Base-by-base conservation (phyloP, 331 rosid genomes). In the Pyracantha coccinea region DNA sequence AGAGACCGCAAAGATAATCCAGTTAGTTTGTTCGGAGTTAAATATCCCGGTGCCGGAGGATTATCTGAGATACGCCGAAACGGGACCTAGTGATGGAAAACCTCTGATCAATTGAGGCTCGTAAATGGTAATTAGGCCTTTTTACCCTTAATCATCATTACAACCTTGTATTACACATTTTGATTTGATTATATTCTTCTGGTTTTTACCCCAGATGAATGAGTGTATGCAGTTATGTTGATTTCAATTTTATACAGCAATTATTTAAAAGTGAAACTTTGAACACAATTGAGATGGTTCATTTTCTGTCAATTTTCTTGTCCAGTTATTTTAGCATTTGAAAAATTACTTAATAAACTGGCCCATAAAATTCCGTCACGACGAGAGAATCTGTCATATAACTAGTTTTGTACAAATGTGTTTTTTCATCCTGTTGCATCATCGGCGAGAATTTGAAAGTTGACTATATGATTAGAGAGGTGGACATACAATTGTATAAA, bases 21-120 rank as follows among this genome's bases (percentile, higher is more conserved):
- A 89, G 7, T 75, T 95, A 7, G 90, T 95, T 76, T 92, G 98
- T 74, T 95, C 97, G 15, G 99, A 95, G 87, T 80, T 92, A 47
- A 87, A 89, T 35, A 90, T 95, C 79, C 98, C 98, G 8, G 77
- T 89, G 61, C 97, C 97, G 6, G 88, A 67, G 4, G 99, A 95
- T 24, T 92, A 76, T 82, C 60, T 52, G 16, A 81, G 84, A 52
- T 83, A 72, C 38, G 68, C 60, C n/a, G 87, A 80, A 50, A 47
- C n/a, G 0, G 88, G 78, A 64, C 5, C 77, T 0, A 84, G 67
- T 74, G 84, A 27, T 27, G 88, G 25, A 32, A 69, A 77, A 66
- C 96, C 96, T 77, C 20, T 90, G 64, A 87, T 93, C 75, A 93
- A 93, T 75, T 89, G 83, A 93, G 75, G 73, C 75, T 11, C 79